A percentile compares a stretch with the other conserved stretches of the same genome.
Conservation (phyloP, 2,329 filamentous ascomycete genomes). For the Fusarium sp. region DNA sequence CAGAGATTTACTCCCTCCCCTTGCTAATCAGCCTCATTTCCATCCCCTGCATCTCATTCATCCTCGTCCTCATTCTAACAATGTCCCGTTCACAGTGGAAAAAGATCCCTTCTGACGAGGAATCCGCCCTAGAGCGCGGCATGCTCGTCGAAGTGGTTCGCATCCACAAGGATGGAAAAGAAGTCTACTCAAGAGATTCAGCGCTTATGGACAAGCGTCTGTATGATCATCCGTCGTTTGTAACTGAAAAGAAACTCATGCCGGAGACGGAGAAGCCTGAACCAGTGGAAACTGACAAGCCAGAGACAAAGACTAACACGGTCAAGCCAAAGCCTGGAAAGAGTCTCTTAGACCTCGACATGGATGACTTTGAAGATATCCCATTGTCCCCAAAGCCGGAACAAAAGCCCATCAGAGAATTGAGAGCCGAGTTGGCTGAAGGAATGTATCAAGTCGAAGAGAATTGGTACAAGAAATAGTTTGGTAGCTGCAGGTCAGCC, state of each 20-base stretch:
- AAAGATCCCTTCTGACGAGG: neutral
- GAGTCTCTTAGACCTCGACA: neutral
- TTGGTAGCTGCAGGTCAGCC: constrained; percentile 5
- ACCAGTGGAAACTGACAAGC: neutral
- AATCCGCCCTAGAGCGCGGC: constrained; percentile 1
- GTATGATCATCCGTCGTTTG: constrained; percentile 23
- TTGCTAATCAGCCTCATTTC: neutral
- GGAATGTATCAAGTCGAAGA: neutral
- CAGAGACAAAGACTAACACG: neutral
- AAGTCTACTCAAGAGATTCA: constrained; percentile 8
- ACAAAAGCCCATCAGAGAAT: neutral
- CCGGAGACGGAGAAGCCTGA: neutral
- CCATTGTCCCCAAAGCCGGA: neutral
- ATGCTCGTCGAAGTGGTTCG: constrained; percentile 27
- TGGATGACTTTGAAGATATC: constrained; percentile 2
- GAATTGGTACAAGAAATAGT: neutral
- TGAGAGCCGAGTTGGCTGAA: constrained; percentile 1
- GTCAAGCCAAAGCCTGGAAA: neutral
- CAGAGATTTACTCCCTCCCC: neutral
- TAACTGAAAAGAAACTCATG: neutral
- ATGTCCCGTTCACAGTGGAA: constrained; percentile 12
- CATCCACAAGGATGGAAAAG: constrained; percentile 14
- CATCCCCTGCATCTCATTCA: neutral
- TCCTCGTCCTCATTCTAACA: neutral
- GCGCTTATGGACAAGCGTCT: neutral